Evolutionary conservation across 192 early-diverging fungal species (phyloP), one percentile per base, ranked within the genome.

Genomic region (Mortierella claussenii): DNA sequence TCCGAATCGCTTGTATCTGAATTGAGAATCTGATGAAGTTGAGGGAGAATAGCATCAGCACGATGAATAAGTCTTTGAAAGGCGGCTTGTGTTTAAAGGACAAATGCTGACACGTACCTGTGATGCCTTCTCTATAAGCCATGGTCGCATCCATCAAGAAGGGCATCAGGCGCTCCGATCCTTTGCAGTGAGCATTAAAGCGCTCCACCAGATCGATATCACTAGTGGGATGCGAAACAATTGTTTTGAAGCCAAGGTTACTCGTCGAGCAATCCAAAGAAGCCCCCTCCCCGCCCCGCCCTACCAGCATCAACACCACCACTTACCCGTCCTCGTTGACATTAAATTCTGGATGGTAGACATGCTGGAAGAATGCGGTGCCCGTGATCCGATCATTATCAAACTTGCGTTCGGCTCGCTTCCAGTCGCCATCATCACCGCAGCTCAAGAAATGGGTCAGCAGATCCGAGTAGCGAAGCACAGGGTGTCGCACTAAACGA

Each of bases 391-490:
- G 64, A 65, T 82, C 80, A 21, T 30, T 31, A 2, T 82, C 80
- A 66, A 82, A 82, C 63, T 69, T 55, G 10, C 65, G 63, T 33
- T 82, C 80, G 5, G 65, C 65, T 26, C 73, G 60, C 23, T 60
- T 71, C 80, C 80, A 82, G 54, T 82, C 80, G 12, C 64, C 49
- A 30, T 82, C 80, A 17, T 74, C 58, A 46, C 57, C 63, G 47
- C 80, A 82, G 49, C 80, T 82, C n/a, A 82, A 54, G 45, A 82
- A 82, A 28, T 79, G 75, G 17, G 80, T 82, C 44, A 82, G 59
- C 2, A 82, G 36, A 58, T 82, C 80, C 20, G 69, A 82, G 32
- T 82, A 82, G 43, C 80, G 63, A 17, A 82, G 55, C 5, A 82
- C 75, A 28, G 80, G 80, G 62, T 82, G 80, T 27, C 69, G 68